Evolutionary conservation across 768 basidiomycete species (phyloP).

Genomic region (Sarcodon sp.): DNA sequence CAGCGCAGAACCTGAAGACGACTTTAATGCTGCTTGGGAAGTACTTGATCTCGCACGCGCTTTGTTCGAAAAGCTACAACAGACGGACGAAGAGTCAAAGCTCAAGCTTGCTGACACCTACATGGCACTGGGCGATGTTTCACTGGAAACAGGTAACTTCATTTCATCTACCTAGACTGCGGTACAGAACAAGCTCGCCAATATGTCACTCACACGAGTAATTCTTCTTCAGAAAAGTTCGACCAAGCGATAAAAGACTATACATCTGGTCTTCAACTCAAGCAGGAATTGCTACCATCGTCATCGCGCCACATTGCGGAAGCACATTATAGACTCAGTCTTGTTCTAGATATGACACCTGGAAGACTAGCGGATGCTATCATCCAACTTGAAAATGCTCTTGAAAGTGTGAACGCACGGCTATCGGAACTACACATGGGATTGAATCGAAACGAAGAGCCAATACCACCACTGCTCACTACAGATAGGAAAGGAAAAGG

Average conservation of each 20-base stretch:
- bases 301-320: constrained; percentile 92
- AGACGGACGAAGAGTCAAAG: constrained; percentile 46
- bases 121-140: constrained; percentile 89
- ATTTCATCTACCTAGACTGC: background rate
- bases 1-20: constrained; percentile 83
- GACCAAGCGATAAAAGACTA: constrained; percentile 90
- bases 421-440: constrained; percentile 43
- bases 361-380: constrained; percentile 78
- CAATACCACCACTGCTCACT: constrained; percentile 5
- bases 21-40: constrained; percentile 97
- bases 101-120: constrained; percentile 88
- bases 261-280: constrained; percentile 61
- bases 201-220: background rate
- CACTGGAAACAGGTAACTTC: constrained; percentile 82
- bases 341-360: constrained; percentile 84
- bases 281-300: constrained; percentile 59
- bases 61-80: constrained; percentile 62
- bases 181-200: background rate
- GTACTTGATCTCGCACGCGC: constrained; percentile 89
- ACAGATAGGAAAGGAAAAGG: constrained; percentile 57
- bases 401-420: constrained; percentile 65
- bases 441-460: background rate
- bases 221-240: constrained; percentile 65
- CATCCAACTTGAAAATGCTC: constrained; percentile 63
- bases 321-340: constrained; percentile 88